phyloP scores from a whole-genome alignment of 164 flowering plant genomes.

The Echeveria elegans region DNA sequence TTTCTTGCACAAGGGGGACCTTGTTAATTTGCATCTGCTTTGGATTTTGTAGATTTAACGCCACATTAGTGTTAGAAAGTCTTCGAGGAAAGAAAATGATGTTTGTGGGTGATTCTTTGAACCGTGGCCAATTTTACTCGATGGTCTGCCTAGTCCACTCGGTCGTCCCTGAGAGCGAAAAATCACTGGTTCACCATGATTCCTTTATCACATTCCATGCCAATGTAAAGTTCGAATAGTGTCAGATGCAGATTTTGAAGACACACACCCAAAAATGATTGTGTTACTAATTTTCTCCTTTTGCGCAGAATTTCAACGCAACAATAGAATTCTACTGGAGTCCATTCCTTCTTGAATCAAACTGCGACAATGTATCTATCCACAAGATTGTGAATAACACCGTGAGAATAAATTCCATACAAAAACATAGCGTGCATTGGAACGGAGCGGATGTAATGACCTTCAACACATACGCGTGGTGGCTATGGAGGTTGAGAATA shows the following conservation, averaged over 20 bases:
- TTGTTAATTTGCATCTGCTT: neutral
- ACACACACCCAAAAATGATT: neutral
- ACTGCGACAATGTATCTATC: constrained; percentile 43
- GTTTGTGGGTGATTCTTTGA: constrained; percentile 83
- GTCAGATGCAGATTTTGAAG: neutral
- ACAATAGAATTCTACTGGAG: constrained; percentile 96
- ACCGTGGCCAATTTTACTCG: constrained; percentile 78
- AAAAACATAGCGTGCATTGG: constrained; percentile 52
- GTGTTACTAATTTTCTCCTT: constrained; percentile 4
- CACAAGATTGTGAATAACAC: constrained; percentile 46
- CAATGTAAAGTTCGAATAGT: constrained; percentile 29
- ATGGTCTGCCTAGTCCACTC: constrained; percentile 77
- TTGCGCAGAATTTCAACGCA: constrained; percentile 77
- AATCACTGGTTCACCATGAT: constrained; percentile 57
- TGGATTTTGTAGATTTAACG: constrained; percentile 59
- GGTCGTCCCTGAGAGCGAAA: constrained; percentile 46
- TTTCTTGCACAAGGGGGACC: neutral
- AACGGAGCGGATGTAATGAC: constrained; percentile 57
- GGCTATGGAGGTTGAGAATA: constrained; percentile 61
- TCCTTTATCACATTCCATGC: constrained; percentile 67
- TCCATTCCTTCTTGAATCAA: constrained; percentile 86
- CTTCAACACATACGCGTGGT: constrained; percentile 66
- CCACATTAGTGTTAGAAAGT: constrained; percentile 70
- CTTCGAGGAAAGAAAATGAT: constrained; percentile 83
- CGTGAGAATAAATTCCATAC: constrained; percentile 51